Evolutionary conservation across 306 rosid species (phyloP).

Genomic region (Sicyos baderoa): DNA sequence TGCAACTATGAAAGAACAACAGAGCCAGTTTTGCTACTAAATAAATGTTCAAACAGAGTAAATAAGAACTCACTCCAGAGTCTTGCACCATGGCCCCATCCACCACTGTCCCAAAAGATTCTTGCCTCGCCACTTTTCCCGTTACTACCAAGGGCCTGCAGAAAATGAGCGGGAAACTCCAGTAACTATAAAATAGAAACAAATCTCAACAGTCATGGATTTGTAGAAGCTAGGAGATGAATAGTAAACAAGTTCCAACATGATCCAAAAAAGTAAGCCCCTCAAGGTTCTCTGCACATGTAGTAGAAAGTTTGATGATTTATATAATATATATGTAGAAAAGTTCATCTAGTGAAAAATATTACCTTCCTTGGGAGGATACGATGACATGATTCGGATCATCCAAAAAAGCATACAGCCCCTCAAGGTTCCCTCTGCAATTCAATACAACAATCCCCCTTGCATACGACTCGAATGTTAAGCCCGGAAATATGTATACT

Average conservation of each 20-base stretch:
- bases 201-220: background rate
- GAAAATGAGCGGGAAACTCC: conserved; percentile 22
- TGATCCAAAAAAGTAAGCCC: background rate
- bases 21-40: background rate
- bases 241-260: background rate
- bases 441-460: conserved; percentile 43
- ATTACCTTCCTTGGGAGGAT: conserved; percentile 67
- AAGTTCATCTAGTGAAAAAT: conserved; percentile 8
- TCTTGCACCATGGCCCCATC: conserved; percentile 29
- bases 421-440: conserved; percentile 31
- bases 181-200: conserved; percentile 6
- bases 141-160: conserved; percentile 74
- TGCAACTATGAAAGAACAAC: background rate
- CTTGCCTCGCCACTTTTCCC: conserved; percentile 30
- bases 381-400: conserved; percentile 41
- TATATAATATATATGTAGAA: background rate
- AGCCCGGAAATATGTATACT: conserved; percentile 43
- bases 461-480: conserved; percentile 31
- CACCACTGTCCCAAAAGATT: conserved; percentile 31
- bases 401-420: conserved; percentile 42
- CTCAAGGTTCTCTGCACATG: background rate
- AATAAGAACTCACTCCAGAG: conserved; percentile 41
- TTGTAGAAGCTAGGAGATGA: background rate
- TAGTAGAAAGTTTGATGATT: conserved; percentile 4
- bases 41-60: conserved; percentile 2